These are phyloP conservation scores for Boechera stricta DNA, from an alignment of 345 rosid species.

Conservation along the genomic window DNA sequence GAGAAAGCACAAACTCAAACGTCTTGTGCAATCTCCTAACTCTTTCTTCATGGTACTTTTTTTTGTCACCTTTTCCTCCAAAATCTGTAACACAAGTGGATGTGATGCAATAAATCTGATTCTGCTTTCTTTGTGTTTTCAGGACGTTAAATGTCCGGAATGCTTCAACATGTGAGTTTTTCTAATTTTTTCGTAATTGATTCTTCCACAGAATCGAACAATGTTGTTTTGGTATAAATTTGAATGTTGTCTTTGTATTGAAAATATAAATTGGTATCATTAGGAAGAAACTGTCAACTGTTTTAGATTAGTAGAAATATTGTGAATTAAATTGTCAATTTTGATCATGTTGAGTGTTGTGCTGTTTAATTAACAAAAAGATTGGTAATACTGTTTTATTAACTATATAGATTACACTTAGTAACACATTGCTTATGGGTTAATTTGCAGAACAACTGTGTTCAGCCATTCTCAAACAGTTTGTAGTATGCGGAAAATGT, in stretches of 20 bases:
- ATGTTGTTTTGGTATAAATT: neutral
- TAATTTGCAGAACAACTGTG: neutral
- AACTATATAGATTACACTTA: neutral
- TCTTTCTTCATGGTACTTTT: neutral
- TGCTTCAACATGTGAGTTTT: neutral
- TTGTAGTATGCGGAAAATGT: neutral
- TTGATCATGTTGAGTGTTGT: too few species aligned
- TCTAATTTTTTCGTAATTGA: neutral
- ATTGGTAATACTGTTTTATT: too few species aligned
- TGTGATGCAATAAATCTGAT: neutral
- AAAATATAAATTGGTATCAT: neutral
- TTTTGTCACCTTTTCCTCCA: too few species aligned
- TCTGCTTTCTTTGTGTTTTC: neutral
- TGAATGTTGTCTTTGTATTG: neutral
- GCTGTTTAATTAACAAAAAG: too few species aligned
- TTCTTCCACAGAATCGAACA: too few species aligned
- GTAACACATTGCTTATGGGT: neutral
- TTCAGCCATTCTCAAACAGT: conserved; percentile 4
- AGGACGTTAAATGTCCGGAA: neutral
- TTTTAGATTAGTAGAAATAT: neutral
- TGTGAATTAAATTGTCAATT: neutral
- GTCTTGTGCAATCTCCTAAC: neutral
- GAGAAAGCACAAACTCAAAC: neutral
- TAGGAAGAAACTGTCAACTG: too few species aligned
- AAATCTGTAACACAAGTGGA: neutral